Evolutionary conservation across 2,329 filamentous ascomycete species (phyloP).

Genomic region (Neofusicoccum ribis): DNA sequence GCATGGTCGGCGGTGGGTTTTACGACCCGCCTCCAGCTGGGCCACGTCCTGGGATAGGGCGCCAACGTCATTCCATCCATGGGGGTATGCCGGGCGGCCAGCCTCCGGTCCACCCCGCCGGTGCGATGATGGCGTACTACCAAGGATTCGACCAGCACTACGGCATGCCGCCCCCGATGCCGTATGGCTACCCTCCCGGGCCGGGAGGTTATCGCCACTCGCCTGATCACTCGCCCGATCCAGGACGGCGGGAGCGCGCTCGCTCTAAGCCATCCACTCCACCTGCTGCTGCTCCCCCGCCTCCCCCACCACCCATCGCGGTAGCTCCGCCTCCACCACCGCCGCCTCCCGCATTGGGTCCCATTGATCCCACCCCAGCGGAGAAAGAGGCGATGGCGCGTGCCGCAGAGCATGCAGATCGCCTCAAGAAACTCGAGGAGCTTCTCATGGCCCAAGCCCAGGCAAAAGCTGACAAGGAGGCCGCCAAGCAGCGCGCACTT

Average conservation of each 20-base stretch:
- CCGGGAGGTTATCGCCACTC: neutral
- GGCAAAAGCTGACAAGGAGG: slow-evolving; percentile 38
- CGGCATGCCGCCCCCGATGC: slow-evolving; percentile 12
- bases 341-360: slow-evolving; percentile 20
- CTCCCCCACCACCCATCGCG: slow-evolving; percentile 23
- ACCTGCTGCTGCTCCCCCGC: slow-evolving; percentile 25
- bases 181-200: neutral
- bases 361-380: slow-evolving; percentile 23
- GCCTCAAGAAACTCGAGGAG: slow-evolving; percentile 38
- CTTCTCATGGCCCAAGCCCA: slow-evolving; percentile 38
- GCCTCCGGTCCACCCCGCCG: slow-evolving; percentile 2
- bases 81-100: slow-evolving; percentile 10
- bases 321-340: slow-evolving; percentile 23
- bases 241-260: slow-evolving; percentile 19
- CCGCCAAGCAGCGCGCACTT: slow-evolving; percentile 34
- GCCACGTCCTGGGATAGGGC: slow-evolving; percentile 24
- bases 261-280: slow-evolving; percentile 29
- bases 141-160: slow-evolving; percentile 6
- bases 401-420: slow-evolving; percentile 24
- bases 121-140: slow-evolving; percentile 18
- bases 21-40: slow-evolving; percentile 31
- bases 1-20: slow-evolving; percentile 29
- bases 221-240: slow-evolving; percentile 23
- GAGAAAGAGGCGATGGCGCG: slow-evolving; percentile 30
- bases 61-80: slow-evolving; percentile 13